phyloP scores from a whole-genome alignment of 257 asterid species.

The Ilex aquifolium region DNA sequence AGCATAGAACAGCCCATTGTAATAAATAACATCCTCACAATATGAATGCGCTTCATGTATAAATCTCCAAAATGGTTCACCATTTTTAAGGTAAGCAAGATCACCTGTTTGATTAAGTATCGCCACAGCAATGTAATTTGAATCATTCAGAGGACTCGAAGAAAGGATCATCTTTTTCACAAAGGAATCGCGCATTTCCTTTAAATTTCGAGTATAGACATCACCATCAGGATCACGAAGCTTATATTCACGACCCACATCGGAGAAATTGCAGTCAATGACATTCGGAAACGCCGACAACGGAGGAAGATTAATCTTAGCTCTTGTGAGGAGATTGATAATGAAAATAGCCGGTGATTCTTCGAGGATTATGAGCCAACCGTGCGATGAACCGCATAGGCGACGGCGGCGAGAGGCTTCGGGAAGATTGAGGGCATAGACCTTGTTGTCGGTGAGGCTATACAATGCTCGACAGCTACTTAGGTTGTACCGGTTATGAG shows the following conservation, averaged over 20 bases:
- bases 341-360: constrained; percentile 61
- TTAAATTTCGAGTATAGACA: constrained; percentile 22
- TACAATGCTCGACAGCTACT: constrained; percentile 42
- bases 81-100: too few species aligned
- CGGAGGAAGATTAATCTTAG: constrained; percentile 51
- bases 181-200: constrained; percentile 65
- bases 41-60: too few species aligned
- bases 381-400: constrained; percentile 71
- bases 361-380: constrained; percentile 63
- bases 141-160: constrained; percentile 27
- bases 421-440: constrained; percentile 49
- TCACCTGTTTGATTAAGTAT: too few species aligned
- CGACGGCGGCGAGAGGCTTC: constrained; percentile 57
- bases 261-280: constrained; percentile 38
- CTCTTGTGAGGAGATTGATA: constrained; percentile 69
- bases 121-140: constrained; percentile 9
- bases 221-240: constrained; percentile 35
- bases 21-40: too few species aligned
- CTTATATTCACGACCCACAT: constrained; percentile 56
- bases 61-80: too few species aligned
- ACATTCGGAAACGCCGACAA: constrained; percentile 56
- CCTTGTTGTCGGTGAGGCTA: constrained; percentile 33
- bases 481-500: constrained; percentile 27
- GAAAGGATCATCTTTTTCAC: constrained; percentile 63
- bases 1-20: too few species aligned